phyloP scores from a whole-genome alignment of 2,329 filamentous ascomycete species.

The Cryphonectria nitschkei region DNA sequence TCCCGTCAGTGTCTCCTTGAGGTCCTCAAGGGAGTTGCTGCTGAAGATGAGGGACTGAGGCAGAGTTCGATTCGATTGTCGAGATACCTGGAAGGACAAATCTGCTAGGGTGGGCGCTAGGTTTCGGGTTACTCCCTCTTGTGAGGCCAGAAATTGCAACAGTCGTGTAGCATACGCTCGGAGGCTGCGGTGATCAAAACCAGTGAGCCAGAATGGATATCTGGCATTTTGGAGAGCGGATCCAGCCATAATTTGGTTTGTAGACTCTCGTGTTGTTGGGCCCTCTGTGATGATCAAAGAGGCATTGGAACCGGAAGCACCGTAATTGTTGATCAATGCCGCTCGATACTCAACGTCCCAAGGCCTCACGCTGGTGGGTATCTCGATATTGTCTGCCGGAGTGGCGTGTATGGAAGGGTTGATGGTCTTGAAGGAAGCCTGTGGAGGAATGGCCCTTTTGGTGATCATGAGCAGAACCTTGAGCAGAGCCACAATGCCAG shows the following conservation, averaged over 20 bases:
- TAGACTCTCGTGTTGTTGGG: not conserved
- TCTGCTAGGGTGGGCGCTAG: conserved; percentile 34
- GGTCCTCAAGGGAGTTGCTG: conserved; percentile 34
- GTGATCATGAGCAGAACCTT: conserved; percentile 40
- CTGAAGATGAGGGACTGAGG: conserved; percentile 33
- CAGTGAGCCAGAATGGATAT: conserved; percentile 13
- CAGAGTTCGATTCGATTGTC: conserved; percentile 37
- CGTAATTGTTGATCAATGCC: conserved; percentile 43
- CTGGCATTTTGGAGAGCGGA: not conserved
- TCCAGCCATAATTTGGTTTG: too few relatives aligned
- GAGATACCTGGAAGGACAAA: conserved; percentile 39
- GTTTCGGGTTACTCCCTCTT: not conserved
- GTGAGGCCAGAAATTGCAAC: not conserved
- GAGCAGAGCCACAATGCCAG: conserved; percentile 32
- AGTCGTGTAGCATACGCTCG: not conserved
- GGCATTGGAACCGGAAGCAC: conserved; percentile 39
- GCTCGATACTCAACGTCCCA: conserved; percentile 32
- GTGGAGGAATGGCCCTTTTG: conserved; percentile 36
- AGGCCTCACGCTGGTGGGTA: conserved; percentile 26
- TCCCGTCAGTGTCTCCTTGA: conserved; percentile 32
- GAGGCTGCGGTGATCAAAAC: not conserved
- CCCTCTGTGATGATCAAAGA: conserved; percentile 30
- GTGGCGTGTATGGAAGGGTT: conserved; percentile 21
- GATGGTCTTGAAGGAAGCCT: conserved; percentile 39
- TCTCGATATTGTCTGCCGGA: conserved; percentile 33